Evolutionary conservation across 495 filamentous ascomycete genomes (phyloP).

Genomic region (Penicillium paxilli): DNA sequence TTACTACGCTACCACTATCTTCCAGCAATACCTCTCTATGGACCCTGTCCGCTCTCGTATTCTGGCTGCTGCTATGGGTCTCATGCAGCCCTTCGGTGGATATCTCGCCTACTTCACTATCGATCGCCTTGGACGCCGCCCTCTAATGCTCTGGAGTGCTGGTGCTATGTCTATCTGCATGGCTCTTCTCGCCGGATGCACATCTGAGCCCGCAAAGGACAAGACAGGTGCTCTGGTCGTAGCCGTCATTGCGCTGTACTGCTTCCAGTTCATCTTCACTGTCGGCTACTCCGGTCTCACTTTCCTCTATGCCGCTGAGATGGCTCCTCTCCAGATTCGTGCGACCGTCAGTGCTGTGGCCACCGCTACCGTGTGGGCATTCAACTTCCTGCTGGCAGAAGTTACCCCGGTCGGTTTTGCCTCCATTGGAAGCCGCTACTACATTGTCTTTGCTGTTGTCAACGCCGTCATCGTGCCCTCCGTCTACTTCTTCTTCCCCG

Average conservation of each 20-base stretch:
- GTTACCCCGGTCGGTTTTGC: slow-evolving; percentile 47
- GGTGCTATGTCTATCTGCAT: slow-evolving; percentile 62
- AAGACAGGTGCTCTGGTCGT: slow-evolving; percentile 39
- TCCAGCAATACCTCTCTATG: slow-evolving; percentile 55
- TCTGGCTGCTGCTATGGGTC: slow-evolving; percentile 72
- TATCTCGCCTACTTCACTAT: slow-evolving; percentile 76
- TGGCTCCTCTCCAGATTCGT: slow-evolving; percentile 66
- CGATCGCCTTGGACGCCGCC: slow-evolving; percentile 69
- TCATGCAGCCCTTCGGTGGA: slow-evolving; percentile 73
- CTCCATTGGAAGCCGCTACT: slow-evolving; percentile 45
- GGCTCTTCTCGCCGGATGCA: slow-evolving; percentile 53
- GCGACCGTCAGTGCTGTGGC: slow-evolving; percentile 65
- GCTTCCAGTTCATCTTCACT: slow-evolving; percentile 45
- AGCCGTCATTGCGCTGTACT: slow-evolving; percentile 42
- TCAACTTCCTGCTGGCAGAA: slow-evolving; percentile 48
- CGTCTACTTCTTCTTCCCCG: slow-evolving; percentile 60
- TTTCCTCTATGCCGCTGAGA: slow-evolving; percentile 63
- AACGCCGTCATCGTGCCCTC: slow-evolving; percentile 46
- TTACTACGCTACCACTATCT: slow-evolving; percentile 19
- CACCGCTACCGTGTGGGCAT: slow-evolving; percentile 63
- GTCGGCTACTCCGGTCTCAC: slow-evolving; percentile 65
- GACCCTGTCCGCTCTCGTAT: slow-evolving; percentile 79
- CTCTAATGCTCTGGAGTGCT: slow-evolving; percentile 59
- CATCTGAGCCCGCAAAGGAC: slow-evolving; percentile 26
- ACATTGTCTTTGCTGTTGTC: slow-evolving; percentile 49